These are phyloP conservation scores for Colletotrichum phormii DNA, from an alignment of 2,329 filamentous ascomycete species.

Conservation along the genomic window DNA sequence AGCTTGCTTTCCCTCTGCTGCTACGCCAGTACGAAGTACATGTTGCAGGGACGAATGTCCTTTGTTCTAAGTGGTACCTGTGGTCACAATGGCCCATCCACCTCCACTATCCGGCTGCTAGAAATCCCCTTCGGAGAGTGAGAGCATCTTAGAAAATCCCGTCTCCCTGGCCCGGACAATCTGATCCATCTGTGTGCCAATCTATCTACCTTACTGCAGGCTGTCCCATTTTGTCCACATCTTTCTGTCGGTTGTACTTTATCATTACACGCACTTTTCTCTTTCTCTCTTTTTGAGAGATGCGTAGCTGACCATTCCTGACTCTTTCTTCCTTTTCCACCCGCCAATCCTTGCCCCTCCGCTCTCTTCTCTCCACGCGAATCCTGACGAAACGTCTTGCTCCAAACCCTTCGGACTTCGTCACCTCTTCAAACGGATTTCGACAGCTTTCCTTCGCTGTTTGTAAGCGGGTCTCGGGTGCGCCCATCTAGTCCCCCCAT, in stretches of 20 bases:
- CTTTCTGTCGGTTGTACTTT: background rate
- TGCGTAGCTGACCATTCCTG: constrained; percentile 9
- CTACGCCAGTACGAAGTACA: background rate
- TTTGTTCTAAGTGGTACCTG: background rate
- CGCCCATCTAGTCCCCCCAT: constrained; percentile 2
- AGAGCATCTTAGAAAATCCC: constrained; percentile 11
- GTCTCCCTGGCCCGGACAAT: constrained; percentile 7
- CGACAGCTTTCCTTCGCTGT: background rate
- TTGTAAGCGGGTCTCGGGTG: constrained; percentile 12
- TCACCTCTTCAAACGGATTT: background rate
- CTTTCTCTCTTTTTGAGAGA: background rate
- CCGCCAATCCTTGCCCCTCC: background rate
- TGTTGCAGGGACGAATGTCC: background rate
- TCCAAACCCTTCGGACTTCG: constrained; percentile 8
- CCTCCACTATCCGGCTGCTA: constrained; percentile 7
- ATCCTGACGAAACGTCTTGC: background rate
- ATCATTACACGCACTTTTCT: constrained; percentile 27
- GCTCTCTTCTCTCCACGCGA: background rate
- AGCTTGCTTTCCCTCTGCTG: background rate
- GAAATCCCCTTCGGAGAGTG: constrained; percentile 7
- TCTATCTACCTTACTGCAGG: background rate
- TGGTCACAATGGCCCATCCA: background rate
- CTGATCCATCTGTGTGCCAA: constrained; percentile 5
- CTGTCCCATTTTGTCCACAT: constrained; percentile 12
- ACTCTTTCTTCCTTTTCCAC: background rate